Conservation (phyloP, 1,284 basidiomycete genomes). For the Sanghuangporus weigelae region DNA sequence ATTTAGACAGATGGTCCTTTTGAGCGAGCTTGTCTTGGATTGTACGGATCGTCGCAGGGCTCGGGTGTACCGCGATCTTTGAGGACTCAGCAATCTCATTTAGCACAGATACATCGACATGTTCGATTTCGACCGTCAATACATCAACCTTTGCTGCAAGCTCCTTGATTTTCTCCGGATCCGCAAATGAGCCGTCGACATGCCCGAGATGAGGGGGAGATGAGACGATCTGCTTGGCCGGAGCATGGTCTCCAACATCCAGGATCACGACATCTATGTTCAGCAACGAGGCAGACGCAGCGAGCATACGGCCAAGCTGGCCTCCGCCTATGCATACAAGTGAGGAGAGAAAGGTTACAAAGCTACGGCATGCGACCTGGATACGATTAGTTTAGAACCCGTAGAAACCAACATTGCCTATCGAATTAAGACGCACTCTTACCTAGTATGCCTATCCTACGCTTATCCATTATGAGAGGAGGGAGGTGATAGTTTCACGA, state of each 20-base stretch:
- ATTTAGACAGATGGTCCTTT: slow-evolving; percentile 69
- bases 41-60: slow-evolving; percentile 76
- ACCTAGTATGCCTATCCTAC: slow-evolving; percentile 62
- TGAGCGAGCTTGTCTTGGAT: slow-evolving; percentile 97
- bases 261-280: slow-evolving; percentile 87
- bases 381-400: not conserved
- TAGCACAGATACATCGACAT: slow-evolving; percentile 82
- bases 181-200: slow-evolving; percentile 87
- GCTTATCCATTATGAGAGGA: slow-evolving; percentile 42
- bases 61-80: slow-evolving; percentile 75
- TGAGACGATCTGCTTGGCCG: slow-evolving; percentile 87
- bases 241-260: slow-evolving; percentile 74
- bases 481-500: not conserved
- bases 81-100: slow-evolving; percentile 54
- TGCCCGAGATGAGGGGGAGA: slow-evolving; percentile 54
- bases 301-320: slow-evolving; percentile 97
- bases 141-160: slow-evolving; percentile 83
- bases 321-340: slow-evolving; percentile 69
- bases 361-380: not conserved
- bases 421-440: slow-evolving; percentile 39
- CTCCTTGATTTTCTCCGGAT: slow-evolving; percentile 74
- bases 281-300: slow-evolving; percentile 84
- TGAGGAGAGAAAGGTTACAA: slow-evolving; percentile 9
- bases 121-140: slow-evolving; percentile 96
- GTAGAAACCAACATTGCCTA: not conserved